A percentile compares a stretch with the other conserved stretches of the same genome.
Evolutionary conservation across 805 yeast species (phyloP).

Genomic region (Metschnikowia drakensbergensis): DNA sequence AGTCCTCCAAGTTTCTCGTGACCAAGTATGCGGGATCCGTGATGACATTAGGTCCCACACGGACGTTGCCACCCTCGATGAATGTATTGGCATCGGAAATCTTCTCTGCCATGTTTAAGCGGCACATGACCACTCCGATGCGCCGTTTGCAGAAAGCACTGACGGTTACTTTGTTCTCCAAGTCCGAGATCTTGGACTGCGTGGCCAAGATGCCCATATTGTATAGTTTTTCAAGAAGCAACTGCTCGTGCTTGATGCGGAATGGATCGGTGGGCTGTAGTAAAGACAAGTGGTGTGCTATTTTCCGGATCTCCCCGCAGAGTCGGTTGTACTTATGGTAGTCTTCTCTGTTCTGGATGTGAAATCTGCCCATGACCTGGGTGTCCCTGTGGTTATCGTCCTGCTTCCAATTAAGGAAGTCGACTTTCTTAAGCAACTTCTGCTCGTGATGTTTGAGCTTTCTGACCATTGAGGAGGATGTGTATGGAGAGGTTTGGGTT

Average conservation of each 20-base stretch:
- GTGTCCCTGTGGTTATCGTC: constrained; percentile 94
- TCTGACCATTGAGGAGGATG: constrained; percentile 47
- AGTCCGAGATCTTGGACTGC: constrained; percentile 84
- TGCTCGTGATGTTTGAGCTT: constrained; percentile 92
- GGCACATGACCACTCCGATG: constrained; percentile 90
- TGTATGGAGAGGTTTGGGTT: neutral
- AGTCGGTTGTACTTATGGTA: constrained; percentile 90
- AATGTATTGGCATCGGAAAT: constrained; percentile 85
- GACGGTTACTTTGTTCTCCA: constrained; percentile 89
- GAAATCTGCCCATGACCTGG: constrained; percentile 94
- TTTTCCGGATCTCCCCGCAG: constrained; percentile 85
- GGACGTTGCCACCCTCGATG: constrained; percentile 94
- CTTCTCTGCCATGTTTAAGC: constrained; percentile 89
- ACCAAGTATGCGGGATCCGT: constrained; percentile 95
- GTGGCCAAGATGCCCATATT: constrained; percentile 85
- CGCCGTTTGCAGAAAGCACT: constrained; percentile 90
- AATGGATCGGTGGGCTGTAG: constrained; percentile 85
- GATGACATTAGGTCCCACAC: constrained; percentile 94
- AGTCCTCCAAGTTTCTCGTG: constrained; percentile 92
- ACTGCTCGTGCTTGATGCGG: constrained; percentile 83
- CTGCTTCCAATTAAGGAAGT: constrained; percentile 95
- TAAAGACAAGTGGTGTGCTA: constrained; percentile 81
- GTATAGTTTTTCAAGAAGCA: constrained; percentile 80
- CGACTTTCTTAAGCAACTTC: constrained; percentile 90
- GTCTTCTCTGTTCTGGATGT: constrained; percentile 91